phyloP scores from a whole-genome alignment of 768 basidiomycete species.

The Tylopilus felleus region DNA sequence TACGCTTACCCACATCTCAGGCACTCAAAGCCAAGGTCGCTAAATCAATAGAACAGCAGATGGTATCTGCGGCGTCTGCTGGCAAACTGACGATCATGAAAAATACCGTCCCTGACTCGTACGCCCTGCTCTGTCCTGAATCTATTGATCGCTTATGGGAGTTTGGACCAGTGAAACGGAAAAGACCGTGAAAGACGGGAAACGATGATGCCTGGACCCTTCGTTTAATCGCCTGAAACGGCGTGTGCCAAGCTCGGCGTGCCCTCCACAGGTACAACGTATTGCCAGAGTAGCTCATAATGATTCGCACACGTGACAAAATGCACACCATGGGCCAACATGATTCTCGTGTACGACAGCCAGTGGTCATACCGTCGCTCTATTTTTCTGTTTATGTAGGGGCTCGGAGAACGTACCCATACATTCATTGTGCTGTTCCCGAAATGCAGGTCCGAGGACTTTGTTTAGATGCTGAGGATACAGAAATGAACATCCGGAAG shows the following conservation, averaged over 20 bases:
- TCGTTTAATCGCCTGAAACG: background rate
- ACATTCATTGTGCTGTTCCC: background rate
- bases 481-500: constrained; percentile 1
- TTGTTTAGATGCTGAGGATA: constrained; percentile 4
- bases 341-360: background rate
- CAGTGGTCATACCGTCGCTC: background rate
- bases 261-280: background rate
- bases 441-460: background rate
- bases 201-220: constrained; percentile 14
- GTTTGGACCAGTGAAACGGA: constrained; percentile 17
- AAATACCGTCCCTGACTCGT: constrained; percentile 40
- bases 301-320: constrained; percentile 1
- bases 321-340: background rate
- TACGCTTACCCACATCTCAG: constrained; percentile 36
- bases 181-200: constrained; percentile 15
- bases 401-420: background rate
- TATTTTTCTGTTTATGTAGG: background rate
- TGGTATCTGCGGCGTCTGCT: constrained; percentile 82
- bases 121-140: constrained; percentile 3
- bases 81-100: constrained; percentile 95
- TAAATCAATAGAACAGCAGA: constrained; percentile 86
- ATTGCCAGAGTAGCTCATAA: constrained; percentile 1
- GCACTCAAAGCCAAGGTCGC: constrained; percentile 87
- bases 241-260: constrained; percentile 3
- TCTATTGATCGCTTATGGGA: constrained; percentile 1